Conservation (phyloP, 768 basidiomycete genomes). For the Tricholoma bakamatsutake region DNA sequence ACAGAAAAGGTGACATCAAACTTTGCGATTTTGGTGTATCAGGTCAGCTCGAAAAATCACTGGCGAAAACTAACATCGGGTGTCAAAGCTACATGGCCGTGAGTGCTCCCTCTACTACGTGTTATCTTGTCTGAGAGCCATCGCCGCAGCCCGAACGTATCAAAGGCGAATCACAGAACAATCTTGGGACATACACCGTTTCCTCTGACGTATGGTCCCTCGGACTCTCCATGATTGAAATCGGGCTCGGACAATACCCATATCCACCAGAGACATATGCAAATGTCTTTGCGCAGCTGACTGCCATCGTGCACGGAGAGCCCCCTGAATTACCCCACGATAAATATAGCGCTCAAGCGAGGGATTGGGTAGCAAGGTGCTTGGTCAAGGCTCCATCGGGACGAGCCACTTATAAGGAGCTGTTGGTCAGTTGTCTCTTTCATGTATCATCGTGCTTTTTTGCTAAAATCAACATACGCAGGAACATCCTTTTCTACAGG, state of each 20-base stretch:
- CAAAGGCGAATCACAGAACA: conserved; percentile 86
- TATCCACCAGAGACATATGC: conserved; percentile 97
- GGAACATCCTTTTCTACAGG: conserved; percentile 76
- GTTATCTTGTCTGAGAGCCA: background rate
- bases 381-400: conserved; percentile 73
- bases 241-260: conserved; percentile 85
- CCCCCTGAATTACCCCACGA: conserved; percentile 80
- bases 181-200: conserved; percentile 87
- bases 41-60: conserved; percentile 91
- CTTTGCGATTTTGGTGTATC: conserved; percentile 99
- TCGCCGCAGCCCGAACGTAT: conserved; percentile 83
- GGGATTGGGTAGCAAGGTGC: conserved; percentile 79
- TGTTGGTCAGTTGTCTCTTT: conserved; percentile 50
- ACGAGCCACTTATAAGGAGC: conserved; percentile 77
- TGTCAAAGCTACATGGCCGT: conserved; percentile 99
- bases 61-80: conserved; percentile 98
- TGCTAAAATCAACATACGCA: conserved; percentile 16
- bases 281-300: conserved; percentile 92
- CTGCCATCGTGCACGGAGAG: conserved; percentile 95
- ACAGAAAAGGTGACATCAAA: conserved; percentile 83
- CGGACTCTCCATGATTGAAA: conserved; percentile 90
- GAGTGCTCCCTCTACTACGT: conserved; percentile 23
- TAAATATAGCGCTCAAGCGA: conserved; percentile 59
- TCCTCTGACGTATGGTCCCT: conserved; percentile 98
- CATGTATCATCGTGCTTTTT: background rate